Conservation (phyloP, 2,329 filamentous ascomycete species). For the Aspergillus eucalypticola region DNA sequence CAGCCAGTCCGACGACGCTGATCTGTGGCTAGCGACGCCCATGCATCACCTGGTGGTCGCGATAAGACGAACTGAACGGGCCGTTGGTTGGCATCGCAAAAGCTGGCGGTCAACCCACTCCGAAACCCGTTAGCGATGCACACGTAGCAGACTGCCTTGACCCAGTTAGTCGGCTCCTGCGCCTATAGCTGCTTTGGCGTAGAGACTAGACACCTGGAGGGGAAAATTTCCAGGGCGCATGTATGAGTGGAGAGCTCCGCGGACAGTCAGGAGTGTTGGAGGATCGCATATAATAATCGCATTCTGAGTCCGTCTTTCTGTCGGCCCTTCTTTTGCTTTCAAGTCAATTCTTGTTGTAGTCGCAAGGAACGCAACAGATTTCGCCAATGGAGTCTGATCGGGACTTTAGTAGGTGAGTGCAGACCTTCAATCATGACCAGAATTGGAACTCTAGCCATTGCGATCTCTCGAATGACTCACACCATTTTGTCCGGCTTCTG, state of each 20-base stretch:
- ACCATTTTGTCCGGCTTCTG: background rate
- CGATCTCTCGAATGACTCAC: slow-evolving; percentile 2
- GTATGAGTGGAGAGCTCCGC: background rate
- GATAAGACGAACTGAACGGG: slow-evolving; percentile 7
- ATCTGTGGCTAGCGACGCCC: background rate
- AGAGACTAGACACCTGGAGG: slow-evolving; percentile 2
- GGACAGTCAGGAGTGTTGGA: background rate
- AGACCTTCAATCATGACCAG: background rate
- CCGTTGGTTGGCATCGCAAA: slow-evolving; percentile 14
- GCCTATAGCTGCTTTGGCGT: slow-evolving; percentile 17
- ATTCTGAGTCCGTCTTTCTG: background rate
- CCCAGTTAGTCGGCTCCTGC: slow-evolving; percentile 25
- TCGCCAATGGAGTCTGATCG: slow-evolving; percentile 17
- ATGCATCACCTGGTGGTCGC: background rate
- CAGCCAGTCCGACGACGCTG: background rate
- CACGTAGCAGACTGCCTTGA: slow-evolving; percentile 35
- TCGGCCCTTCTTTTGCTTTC: background rate
- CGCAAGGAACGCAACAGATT: background rate
- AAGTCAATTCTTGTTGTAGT: background rate
- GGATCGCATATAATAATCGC: slow-evolving; percentile 1
- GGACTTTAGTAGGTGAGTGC: slow-evolving; percentile 19
- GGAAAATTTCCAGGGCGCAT: background rate
- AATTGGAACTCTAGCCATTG: background rate
- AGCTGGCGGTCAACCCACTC: slow-evolving; percentile 21
- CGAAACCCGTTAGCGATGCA: slow-evolving; percentile 34